Percentiles rank a stretch among this genome's conserved stretches.
Conservation (phyloP, 2,329 filamentous ascomycete species). For the Colletotrichum spinosum region DNA sequence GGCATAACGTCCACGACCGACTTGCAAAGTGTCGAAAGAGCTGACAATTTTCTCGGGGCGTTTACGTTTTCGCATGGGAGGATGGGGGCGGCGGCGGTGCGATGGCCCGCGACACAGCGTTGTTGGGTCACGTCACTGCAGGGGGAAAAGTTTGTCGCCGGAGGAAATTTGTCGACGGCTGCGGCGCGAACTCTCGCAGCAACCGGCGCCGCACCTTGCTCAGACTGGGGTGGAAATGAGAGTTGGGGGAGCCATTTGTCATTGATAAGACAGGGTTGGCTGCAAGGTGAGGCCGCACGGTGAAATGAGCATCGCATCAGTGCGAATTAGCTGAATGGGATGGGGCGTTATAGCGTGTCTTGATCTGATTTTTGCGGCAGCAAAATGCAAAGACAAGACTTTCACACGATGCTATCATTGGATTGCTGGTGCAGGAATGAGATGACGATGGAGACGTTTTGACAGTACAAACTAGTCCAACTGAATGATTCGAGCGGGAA, state of each 20-base stretch:
- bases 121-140: not conserved
- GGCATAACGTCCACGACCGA: conserved; percentile 6
- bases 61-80: too few species aligned
- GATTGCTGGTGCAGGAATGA: not conserved
- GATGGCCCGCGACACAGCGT: not conserved
- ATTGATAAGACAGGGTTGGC: conserved; percentile 7
- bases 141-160: not conserved
- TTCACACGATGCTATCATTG: not conserved
- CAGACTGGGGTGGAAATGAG: conserved; percentile 3
- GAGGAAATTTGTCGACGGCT: conserved; percentile 7
- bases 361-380: conserved; percentile 21
- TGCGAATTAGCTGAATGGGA: conserved; percentile 10
- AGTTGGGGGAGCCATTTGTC: conserved; percentile 12
- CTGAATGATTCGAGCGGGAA: too few species aligned
- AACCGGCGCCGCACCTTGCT: not conserved
- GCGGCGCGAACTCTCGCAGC: conserved; percentile 15
- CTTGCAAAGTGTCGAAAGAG: not conserved
- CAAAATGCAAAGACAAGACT: conserved; percentile 17
- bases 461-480: conserved; percentile 2
- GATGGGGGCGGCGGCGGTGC: too few species aligned
- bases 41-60: not conserved
- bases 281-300: conserved; percentile 17
- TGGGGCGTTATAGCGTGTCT: conserved; percentile 29
- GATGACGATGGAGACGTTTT: conserved; percentile 5
- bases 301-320: conserved; percentile 11